Conservation (phyloP, 768 basidiomycete genomes). For the Russula griseocarnosa region DNA sequence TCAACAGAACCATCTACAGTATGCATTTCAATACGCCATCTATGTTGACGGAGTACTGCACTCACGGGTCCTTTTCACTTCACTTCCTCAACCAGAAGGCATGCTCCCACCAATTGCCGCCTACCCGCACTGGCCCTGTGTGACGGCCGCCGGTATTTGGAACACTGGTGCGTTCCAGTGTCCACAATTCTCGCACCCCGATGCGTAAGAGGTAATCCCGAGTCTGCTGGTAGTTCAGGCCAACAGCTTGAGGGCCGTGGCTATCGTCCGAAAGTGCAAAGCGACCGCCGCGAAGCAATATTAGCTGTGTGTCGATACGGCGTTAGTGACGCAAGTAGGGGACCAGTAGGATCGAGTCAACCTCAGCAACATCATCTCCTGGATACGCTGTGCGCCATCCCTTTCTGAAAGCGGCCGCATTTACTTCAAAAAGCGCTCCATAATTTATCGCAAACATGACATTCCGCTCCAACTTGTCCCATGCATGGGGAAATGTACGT, state of each 20-base stretch:
- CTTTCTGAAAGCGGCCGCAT: conserved; percentile 89
- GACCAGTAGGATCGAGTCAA: conserved; percentile 36
- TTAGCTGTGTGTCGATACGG: conserved; percentile 47
- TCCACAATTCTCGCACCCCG: conserved; percentile 66
- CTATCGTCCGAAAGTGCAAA: conserved; percentile 94
- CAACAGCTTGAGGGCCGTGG: conserved; percentile 85
- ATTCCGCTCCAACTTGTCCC: conserved; percentile 69
- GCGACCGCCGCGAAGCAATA: conserved; percentile 62
- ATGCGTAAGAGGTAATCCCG: conserved; percentile 57
- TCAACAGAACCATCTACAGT: conserved; percentile 2
- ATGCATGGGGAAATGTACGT: conserved; percentile 53
- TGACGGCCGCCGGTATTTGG: conserved; percentile 48
- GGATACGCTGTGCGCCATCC: conserved; percentile 87
- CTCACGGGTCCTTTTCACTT: conserved; percentile 3
- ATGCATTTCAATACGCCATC: background rate
- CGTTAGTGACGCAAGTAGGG: conserved; percentile 15
- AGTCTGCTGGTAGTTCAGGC: conserved; percentile 73
- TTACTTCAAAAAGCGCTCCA: conserved; percentile 90
- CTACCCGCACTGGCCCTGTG: conserved; percentile 43
- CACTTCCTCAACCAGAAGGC: conserved; percentile 47
- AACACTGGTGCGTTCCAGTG: conserved; percentile 42
- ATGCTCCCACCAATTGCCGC: conserved; percentile 56
- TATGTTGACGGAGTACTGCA: conserved; percentile 5
- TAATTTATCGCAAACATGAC: conserved; percentile 66
- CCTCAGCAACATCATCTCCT: conserved; percentile 69